Percentiles rank a stretch among this genome's conserved stretches.
phyloP scores from a whole-genome alignment of 1,139 yeast genomes.

The Blastobotrys buckinghamii region DNA sequence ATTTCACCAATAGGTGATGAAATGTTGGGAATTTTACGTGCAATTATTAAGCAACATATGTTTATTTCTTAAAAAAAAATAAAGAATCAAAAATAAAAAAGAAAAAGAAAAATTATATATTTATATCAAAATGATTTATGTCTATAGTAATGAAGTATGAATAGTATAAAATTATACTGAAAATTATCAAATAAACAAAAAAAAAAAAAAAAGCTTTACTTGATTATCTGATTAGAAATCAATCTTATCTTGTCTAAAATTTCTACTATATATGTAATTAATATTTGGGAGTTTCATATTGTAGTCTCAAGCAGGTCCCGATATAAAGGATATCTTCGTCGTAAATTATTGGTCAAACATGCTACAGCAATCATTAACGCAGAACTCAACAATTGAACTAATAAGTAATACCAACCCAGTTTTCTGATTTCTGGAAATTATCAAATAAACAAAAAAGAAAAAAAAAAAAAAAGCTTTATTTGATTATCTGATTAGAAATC shows the following conservation, averaged over 20 bases:
- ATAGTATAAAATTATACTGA: too few species aligned
- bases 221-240: too few species aligned
- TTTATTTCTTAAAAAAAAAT: not conserved
- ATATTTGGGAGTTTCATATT: too few species aligned
- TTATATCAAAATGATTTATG: too few species aligned
- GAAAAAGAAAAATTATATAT: not conserved
- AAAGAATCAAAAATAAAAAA: not conserved
- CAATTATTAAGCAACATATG: conserved; percentile 4
- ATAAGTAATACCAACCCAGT: conserved; percentile 67
- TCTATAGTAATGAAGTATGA: too few species aligned
- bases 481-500: too few species aligned
- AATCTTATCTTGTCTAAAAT: too few species aligned
- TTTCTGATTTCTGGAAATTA: conserved; percentile 37
- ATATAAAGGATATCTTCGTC: conserved; percentile 50
- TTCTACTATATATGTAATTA: too few species aligned
- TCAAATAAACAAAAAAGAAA: too few species aligned
- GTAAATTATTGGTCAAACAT: conserved; percentile 49
- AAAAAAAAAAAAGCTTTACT: not conserved
- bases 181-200: not conserved
- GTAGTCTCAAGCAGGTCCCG: too few species aligned
- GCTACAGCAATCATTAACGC: conserved; percentile 50
- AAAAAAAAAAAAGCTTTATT: too few species aligned
- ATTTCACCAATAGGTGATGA: conserved; percentile 76
- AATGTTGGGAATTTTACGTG: conserved; percentile 41
- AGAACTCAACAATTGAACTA: conserved; percentile 49